Evolutionary conservation across 2,329 filamentous ascomycete genomes (phyloP).

Genomic region (Fusarium sp.): DNA sequence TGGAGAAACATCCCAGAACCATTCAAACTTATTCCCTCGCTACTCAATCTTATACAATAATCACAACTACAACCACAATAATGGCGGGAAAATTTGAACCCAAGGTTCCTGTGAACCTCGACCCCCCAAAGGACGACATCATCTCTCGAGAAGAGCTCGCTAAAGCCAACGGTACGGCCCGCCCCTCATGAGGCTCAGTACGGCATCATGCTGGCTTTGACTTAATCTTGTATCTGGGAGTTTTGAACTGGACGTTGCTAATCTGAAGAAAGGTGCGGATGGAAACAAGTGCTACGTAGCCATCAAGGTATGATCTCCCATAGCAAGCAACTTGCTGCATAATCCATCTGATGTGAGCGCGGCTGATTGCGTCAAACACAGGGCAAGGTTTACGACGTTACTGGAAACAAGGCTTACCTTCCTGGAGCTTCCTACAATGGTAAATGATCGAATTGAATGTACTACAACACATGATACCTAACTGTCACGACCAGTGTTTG

Average conservation of each 20-base stretch:
- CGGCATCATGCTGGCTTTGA: background rate
- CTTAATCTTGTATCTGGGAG: background rate
- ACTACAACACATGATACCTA: background rate
- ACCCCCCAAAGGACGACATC: conserved; percentile 85
- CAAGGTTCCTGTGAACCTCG: conserved; percentile 76
- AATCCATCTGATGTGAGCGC: background rate
- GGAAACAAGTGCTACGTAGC: conserved; percentile 73
- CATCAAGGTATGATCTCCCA: conserved; percentile 64
- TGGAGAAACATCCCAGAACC: conserved; percentile 2
- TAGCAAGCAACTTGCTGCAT: conserved; percentile 2
- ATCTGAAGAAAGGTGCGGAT: conserved; percentile 62
- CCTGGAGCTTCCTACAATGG: conserved; percentile 85
- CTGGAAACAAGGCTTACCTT: conserved; percentile 85
- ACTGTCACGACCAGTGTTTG: conserved; percentile 73
- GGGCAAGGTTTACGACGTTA: conserved; percentile 95
- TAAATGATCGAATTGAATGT: conserved; percentile 49
- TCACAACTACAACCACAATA: conserved; percentile 1
- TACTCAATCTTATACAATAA: background rate
- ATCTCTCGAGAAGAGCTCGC: conserved; percentile 83
- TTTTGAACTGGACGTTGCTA: conserved; percentile 17
- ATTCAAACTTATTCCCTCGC: background rate
- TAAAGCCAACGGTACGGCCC: conserved; percentile 78
- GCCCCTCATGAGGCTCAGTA: background rate
- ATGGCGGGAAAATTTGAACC: conserved; percentile 79
- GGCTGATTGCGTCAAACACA: conserved; percentile 48